phyloP scores from a whole-genome alignment of 2,329 filamentous ascomycete genomes.

The Aspergillus versicolor region DNA sequence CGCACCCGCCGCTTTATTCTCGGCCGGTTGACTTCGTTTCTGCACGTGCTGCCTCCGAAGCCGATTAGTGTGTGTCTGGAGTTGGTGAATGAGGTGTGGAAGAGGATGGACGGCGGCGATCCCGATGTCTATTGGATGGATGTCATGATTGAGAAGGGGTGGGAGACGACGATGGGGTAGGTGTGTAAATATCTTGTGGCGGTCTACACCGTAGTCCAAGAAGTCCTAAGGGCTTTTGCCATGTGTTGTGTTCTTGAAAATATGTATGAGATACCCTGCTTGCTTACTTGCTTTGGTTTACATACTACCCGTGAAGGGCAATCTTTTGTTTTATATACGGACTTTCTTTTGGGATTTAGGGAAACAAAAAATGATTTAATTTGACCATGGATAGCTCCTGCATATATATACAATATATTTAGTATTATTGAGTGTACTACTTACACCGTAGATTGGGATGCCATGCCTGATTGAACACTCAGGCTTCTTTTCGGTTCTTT shows the following conservation, averaged over 20 bases:
- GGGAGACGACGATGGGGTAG: constrained; percentile 56
- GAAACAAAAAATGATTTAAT: not conserved
- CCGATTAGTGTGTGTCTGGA: constrained; percentile 51
- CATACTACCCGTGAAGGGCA: not conserved
- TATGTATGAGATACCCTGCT: not conserved
- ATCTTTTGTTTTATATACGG: not conserved
- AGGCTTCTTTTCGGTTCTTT: not conserved
- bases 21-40: constrained; percentile 47
- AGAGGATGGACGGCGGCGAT: constrained; percentile 49
- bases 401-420: not conserved
- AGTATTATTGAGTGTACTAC: not conserved
- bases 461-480: not conserved
- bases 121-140: constrained; percentile 55
- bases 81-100: constrained; percentile 55
- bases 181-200: not conserved
- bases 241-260: not conserved
- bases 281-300: not conserved
- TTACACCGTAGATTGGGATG: not conserved
- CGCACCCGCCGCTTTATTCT: constrained; percentile 51
- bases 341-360: not conserved
- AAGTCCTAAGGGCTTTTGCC: too few species aligned
- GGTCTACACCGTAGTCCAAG: too few species aligned
- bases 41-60: constrained; percentile 52
- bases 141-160: constrained; percentile 57
- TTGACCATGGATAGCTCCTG: too few species aligned